A percentile compares a stretch with the other conserved stretches of the same genome.
phyloP scores from a whole-genome alignment of 306 rosid genomes.

The Corylus avellana region DNA sequence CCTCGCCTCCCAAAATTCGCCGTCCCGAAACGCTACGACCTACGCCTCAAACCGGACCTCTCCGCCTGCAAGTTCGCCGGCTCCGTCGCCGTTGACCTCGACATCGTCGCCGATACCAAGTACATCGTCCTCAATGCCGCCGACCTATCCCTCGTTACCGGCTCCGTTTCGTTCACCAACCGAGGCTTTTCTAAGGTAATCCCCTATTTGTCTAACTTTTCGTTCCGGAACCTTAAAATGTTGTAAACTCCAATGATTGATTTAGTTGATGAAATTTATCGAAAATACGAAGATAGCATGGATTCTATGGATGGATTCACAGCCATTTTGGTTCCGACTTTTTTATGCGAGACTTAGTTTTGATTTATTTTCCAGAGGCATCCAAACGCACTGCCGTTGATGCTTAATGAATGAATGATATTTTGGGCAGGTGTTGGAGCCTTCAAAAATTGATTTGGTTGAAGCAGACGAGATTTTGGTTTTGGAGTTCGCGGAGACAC shows the following conservation, averaged over 20 bases:
- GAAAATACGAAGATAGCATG: background rate
- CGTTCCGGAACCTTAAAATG: too few species aligned
- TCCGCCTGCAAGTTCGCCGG: constrained; percentile 62
- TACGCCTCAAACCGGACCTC: constrained; percentile 78
- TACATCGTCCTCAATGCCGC: constrained; percentile 84
- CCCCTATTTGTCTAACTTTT: background rate
- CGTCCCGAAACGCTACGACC: constrained; percentile 69
- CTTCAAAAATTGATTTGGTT: constrained; percentile 57
- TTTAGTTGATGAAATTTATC: background rate
- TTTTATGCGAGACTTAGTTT: too few species aligned
- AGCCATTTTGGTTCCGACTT: background rate
- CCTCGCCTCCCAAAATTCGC: constrained; percentile 93
- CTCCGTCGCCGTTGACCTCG: constrained; percentile 56
- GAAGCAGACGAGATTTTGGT: constrained; percentile 73
- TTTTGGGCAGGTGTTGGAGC: constrained; percentile 59
- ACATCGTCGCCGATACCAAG: constrained; percentile 61
- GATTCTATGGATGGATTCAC: background rate
- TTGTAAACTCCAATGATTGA: too few species aligned
- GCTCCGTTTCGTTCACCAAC: constrained; percentile 44
- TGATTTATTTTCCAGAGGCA: too few species aligned
- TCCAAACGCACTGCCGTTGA: constrained; percentile 10
- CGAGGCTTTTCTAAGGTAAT: constrained; percentile 53
- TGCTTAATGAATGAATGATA: constrained; percentile 13
- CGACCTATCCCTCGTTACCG: constrained; percentile 44
- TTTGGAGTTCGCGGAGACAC: constrained; percentile 64